Evolutionary conservation across 2,329 filamentous ascomycete species (phyloP).

Genomic region (Xylariaceae sp.): DNA sequence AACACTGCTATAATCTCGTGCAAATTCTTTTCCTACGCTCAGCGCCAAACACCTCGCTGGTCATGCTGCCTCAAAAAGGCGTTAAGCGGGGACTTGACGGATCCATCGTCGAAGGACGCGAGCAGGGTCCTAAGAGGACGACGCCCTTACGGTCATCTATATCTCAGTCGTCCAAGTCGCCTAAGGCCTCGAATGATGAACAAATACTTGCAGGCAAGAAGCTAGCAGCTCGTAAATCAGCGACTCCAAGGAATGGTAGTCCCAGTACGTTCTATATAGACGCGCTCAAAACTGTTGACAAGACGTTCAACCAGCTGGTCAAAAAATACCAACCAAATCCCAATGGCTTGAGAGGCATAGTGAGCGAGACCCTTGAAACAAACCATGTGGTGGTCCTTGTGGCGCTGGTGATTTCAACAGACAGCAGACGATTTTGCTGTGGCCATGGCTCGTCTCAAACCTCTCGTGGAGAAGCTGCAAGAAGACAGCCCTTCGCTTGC

Average conservation of each 20-base stretch:
- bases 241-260: not conserved
- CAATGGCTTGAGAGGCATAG: conserved; percentile 1
- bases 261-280: conserved; percentile 1
- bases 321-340: conserved; percentile 11
- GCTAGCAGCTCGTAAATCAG: not conserved
- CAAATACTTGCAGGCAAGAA: not conserved
- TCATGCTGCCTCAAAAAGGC: not conserved
- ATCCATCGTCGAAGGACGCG: not conserved
- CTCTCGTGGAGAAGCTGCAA: not conserved
- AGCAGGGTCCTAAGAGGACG: not conserved
- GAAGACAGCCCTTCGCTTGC: not conserved
- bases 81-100: not conserved
- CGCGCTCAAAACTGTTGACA: conserved; percentile 3
- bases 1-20: no score
- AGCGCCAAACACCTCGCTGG: no score
- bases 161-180: not conserved
- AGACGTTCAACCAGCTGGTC: conserved; percentile 1
- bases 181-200: not conserved
- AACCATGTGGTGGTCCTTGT: not conserved
- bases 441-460: not conserved
- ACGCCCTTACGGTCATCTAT: not conserved
- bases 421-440: conserved; percentile 9
- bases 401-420: not conserved
- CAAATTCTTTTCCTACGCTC: no score
- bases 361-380: not conserved